phyloP scores from a whole-genome alignment of 2,329 filamentous ascomycete genomes.

The Xylaria sp. region DNA sequence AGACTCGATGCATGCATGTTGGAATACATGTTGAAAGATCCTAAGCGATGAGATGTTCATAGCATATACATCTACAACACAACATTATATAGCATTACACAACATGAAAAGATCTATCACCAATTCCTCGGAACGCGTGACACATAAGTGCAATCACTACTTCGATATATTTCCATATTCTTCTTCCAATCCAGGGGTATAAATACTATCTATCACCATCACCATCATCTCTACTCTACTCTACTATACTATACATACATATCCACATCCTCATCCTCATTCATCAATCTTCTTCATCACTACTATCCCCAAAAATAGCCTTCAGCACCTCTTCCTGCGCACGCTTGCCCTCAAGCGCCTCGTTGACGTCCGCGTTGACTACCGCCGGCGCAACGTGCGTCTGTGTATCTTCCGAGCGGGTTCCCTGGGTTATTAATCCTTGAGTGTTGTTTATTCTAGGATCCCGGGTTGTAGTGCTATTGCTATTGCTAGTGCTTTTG shows the following conservation, averaged over 20 bases:
- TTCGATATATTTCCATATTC: neutral
- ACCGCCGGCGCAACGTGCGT: slow-evolving; percentile 41
- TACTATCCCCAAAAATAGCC: slow-evolving; percentile 92
- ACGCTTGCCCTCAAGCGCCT: slow-evolving; percentile 77
- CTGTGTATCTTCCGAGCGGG: slow-evolving; percentile 1
- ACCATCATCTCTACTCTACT: neutral
- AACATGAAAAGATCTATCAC: neutral
- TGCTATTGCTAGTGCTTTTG: neutral
- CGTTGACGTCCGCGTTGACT: slow-evolving; percentile 80
- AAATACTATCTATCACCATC: neutral
- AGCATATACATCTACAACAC: neutral
- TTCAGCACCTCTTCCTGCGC: slow-evolving; percentile 86
- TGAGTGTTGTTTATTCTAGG: neutral
- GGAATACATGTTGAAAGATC: neutral
- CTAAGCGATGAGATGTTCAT: neutral
- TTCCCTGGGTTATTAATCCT: neutral
- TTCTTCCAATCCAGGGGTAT: slow-evolving; percentile 19
- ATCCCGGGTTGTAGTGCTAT: neutral
- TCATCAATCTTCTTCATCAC: slow-evolving; percentile 61
- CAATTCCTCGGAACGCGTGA: neutral
- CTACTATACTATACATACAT: too few relatives aligned
- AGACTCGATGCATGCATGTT: neutral
- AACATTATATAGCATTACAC: neutral
- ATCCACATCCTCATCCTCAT: neutral
- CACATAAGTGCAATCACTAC: neutral